Base-by-base conservation (phyloP, 176 grass and related monocot genomes). In the Triticum monococcum region DNA sequence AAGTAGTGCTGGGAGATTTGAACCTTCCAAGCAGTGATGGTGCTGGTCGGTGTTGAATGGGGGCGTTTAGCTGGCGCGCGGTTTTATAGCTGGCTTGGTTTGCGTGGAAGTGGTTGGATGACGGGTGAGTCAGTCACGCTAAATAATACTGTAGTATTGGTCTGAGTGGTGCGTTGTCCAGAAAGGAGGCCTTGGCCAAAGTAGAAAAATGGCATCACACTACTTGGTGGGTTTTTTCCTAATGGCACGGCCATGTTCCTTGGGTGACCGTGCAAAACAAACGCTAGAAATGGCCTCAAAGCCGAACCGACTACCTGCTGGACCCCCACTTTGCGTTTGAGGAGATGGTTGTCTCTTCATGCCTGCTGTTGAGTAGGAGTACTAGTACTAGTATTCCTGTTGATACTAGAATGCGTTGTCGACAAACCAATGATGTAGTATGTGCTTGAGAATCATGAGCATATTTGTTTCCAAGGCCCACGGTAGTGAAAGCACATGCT, bases 81-180 rank as follows among this genome's bases (percentile, higher is more conserved):
- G 80, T 83, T 84, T 83, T 87, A 81, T 90, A 83, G 84, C 62
- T 66, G 66, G 72, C 72, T n/a, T 48, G 36, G 63, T 45, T 46
- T 0, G 65, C n/a, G 65, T 16, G 12, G 5, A 35, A 83, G 80
- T 79, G 67, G 82, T 26, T 61, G 80, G 81, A 33, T 83, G 81
- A 82, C 30, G 63, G 38, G 73, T 46, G 75, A 79, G 80, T 48
- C 57, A 43, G 57, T 83, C 74, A 46, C 45, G 52, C 30, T 73
- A 73, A 60, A 36, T 48, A 66, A 16, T 35, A 30, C 5, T 13
- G 43, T 30, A 36, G 35, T 35, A 31, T 8, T n/a, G 45, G 75
- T 37, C 50, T 28, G 67, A 63, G 52, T 56, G 32, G 36, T 87
- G 85, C 85, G 89, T 84, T 90, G 80, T 83, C 80, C 26, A 37